These are phyloP conservation scores for Nitzschia sp. DNA, from an alignment of 108 stramenopile genomes.

Conservation along the genomic window DNA sequence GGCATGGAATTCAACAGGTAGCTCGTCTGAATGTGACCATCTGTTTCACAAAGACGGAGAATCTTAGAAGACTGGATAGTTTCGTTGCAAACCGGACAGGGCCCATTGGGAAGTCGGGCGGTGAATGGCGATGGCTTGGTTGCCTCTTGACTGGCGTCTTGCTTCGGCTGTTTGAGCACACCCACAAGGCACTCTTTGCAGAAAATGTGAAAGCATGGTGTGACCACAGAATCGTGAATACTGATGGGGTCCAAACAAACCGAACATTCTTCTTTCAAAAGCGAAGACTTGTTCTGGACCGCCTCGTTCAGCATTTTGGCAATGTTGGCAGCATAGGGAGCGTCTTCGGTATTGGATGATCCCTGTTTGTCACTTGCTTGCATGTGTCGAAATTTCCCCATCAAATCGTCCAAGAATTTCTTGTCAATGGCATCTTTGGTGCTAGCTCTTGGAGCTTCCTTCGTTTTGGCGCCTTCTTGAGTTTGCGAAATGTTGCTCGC, in stretches of 20 bases:
- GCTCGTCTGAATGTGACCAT: conserved; percentile 44
- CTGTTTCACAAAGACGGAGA: conserved; percentile 55
- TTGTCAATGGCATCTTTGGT: conserved; percentile 29
- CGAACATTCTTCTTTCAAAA: conserved; percentile 76
- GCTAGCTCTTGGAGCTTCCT: too few species aligned
- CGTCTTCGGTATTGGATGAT: background rate
- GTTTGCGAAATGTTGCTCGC: conserved; percentile 3
- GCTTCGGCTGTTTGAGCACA: conserved; percentile 35
- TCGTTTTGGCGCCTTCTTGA: background rate
- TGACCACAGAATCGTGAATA: conserved; percentile 66
- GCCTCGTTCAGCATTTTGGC: conserved; percentile 56
- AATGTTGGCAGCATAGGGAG: conserved; percentile 47
- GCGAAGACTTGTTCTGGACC: conserved; percentile 44
- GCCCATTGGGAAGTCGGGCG: conserved; percentile 26
- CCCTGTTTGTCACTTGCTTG: conserved; percentile 4
- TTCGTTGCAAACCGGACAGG: conserved; percentile 69
- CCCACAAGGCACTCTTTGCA: conserved; percentile 61
- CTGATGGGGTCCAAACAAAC: conserved; percentile 72
- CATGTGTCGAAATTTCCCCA: conserved; percentile 49
- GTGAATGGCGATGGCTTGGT: background rate
- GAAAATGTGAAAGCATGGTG: conserved; percentile 85
- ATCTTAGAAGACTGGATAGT: conserved; percentile 51
- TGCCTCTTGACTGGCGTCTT: background rate
- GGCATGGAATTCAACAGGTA: conserved; percentile 27
- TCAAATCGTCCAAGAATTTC: conserved; percentile 47